Evolutionary conservation across 768 basidiomycete species (phyloP).

Genomic region (Tulasnella sp.): DNA sequence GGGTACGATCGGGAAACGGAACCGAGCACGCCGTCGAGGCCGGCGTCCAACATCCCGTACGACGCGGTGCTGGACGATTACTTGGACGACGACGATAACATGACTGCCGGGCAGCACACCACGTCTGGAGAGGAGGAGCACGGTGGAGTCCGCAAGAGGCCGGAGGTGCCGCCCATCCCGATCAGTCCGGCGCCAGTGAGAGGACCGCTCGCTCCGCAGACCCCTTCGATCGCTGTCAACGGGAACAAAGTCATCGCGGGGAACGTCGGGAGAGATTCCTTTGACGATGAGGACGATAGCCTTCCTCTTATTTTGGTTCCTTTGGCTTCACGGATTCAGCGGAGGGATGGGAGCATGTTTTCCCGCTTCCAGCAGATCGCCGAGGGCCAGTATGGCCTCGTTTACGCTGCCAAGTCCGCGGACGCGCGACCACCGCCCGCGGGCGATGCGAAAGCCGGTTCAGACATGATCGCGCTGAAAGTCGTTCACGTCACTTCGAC

Average conservation of each 20-base stretch:
- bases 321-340: constrained; percentile 50
- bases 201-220: not conserved
- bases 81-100: not conserved
- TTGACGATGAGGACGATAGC: not conserved
- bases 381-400: constrained; percentile 71
- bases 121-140: not conserved
- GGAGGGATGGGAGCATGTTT: constrained; percentile 47
- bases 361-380: constrained; percentile 69
- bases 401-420: constrained; percentile 33
- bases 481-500: constrained; percentile 46
- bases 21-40: not conserved
- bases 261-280: not conserved
- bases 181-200: not conserved
- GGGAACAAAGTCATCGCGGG: not conserved
- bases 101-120: not conserved
- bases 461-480: constrained; percentile 59
- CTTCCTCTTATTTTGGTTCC: constrained; percentile 37
- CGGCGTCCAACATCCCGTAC: not conserved
- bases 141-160: not conserved
- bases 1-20: not conserved
- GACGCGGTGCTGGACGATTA: constrained; percentile 7
- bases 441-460: not conserved
- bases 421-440: not conserved
- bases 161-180: not conserved
- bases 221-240: not conserved